phyloP scores from a whole-genome alignment of 148 eudicot genomes.

The Camellia granthamiana region DNA sequence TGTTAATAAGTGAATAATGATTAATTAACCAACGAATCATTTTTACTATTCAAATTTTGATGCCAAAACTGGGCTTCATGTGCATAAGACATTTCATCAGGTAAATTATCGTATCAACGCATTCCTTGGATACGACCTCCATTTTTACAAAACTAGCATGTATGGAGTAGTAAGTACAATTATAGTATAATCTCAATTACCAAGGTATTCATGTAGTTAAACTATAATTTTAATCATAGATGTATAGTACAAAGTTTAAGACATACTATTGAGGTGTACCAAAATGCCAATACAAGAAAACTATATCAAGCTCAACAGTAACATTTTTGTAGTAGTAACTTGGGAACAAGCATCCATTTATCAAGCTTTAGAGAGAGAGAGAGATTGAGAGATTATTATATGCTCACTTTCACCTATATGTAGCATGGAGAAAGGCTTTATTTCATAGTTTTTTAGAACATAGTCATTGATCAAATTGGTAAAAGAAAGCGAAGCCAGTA shows the following conservation, averaged over 20 bases:
- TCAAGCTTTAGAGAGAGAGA: too few relatives aligned
- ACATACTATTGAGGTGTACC: too few relatives aligned
- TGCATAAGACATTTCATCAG: background rate
- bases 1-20: background rate
- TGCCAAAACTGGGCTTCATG: background rate
- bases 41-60: background rate
- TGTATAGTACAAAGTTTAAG: too few relatives aligned
- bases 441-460: background rate
- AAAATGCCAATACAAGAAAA: background rate
- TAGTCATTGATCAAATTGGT: background rate
- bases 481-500: constrained; percentile 2
- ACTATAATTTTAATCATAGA: too few relatives aligned
- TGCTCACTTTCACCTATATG: background rate
- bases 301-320: too few relatives aligned
- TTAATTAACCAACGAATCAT: background rate
- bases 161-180: too few relatives aligned
- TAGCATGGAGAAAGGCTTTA: background rate
- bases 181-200: too few relatives aligned
- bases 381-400: background rate
- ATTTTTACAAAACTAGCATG: too few relatives aligned
- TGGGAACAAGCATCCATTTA: too few relatives aligned
- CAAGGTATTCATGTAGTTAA: too few relatives aligned
- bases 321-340: too few relatives aligned
- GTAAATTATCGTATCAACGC: background rate
- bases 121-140: too few relatives aligned